phyloP scores from a whole-genome alignment of 306 rosid species.

The Neltuma alba region DNA sequence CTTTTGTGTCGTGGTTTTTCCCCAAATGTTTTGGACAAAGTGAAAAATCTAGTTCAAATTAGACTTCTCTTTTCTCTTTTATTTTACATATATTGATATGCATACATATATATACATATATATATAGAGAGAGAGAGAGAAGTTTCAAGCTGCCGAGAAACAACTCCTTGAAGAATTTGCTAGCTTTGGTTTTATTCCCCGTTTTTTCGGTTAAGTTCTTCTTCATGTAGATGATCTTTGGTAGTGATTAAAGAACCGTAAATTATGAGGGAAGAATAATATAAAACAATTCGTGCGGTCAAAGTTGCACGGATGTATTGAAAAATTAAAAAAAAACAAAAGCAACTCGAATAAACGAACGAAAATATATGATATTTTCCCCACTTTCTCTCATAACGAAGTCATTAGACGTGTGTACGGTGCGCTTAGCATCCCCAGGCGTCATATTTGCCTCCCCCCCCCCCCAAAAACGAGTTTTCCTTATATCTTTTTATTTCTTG shows the following conservation, averaged over 20 bases:
- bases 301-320: slow-evolving; percentile 6
- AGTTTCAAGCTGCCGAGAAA: background rate
- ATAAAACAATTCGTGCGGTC: background rate
- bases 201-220: too few species aligned
- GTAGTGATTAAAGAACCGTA: background rate
- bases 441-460: too few species aligned
- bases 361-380: background rate
- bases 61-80: background rate
- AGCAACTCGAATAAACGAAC: background rate
- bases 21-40: background rate
- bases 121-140: too few species aligned
- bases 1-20: background rate
- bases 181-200: background rate
- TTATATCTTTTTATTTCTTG: too few species aligned
- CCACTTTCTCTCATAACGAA: background rate
- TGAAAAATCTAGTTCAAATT: background rate
- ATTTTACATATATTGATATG: background rate
- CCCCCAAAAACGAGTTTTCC: too few species aligned
- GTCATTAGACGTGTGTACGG: background rate
- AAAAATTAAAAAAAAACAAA: background rate
- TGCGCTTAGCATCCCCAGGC: background rate
- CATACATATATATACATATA: background rate
- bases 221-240: background rate
- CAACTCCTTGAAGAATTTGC: background rate
- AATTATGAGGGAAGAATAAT: background rate